These are phyloP conservation scores for Solanum clarkiae DNA, from an alignment of 257 asterid genomes.

Conservation along the genomic window DNA sequence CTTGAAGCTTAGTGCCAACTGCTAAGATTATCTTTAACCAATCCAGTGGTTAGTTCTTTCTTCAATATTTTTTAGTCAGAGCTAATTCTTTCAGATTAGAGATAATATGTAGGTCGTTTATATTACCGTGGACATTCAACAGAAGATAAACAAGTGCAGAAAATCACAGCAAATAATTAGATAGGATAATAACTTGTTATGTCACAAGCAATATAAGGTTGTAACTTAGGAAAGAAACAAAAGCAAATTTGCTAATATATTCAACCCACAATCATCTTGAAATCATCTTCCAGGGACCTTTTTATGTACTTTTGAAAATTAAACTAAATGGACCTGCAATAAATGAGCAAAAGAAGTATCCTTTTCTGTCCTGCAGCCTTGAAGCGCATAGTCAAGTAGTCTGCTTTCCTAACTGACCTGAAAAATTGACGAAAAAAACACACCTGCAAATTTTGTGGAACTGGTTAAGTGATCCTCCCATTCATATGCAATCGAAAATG, in stretches of 20 bases:
- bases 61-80: neutral
- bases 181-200: neutral
- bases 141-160: slow-evolving; percentile 67
- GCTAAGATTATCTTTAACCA: slow-evolving; percentile 65
- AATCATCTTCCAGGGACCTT: slow-evolving; percentile 91
- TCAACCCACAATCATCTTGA: slow-evolving; percentile 74
- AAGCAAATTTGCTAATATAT: too few species aligned
- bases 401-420: slow-evolving; percentile 70
- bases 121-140: slow-evolving; percentile 49
- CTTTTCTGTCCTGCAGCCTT: neutral
- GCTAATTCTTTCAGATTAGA: neutral
- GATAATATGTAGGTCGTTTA: neutral
- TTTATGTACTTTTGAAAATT: slow-evolving; percentile 86
- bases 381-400: slow-evolving; percentile 67
- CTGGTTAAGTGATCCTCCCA: neutral
- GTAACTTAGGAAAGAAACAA: too few species aligned
- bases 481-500: neutral
- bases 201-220: too few species aligned
- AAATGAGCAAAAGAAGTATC: neutral
- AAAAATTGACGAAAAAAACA: slow-evolving; percentile 77
- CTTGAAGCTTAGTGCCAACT: slow-evolving; percentile 90
- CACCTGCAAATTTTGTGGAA: slow-evolving; percentile 25
- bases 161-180: slow-evolving; percentile 38
- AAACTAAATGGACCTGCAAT: slow-evolving; percentile 82
- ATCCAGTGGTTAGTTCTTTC: slow-evolving; percentile 19